Evolutionary conservation across 2,329 filamentous ascomycete genomes (phyloP), one percentile per base, ranked within the genome.

Genomic region (Pseudogymnoascus sp.): DNA sequence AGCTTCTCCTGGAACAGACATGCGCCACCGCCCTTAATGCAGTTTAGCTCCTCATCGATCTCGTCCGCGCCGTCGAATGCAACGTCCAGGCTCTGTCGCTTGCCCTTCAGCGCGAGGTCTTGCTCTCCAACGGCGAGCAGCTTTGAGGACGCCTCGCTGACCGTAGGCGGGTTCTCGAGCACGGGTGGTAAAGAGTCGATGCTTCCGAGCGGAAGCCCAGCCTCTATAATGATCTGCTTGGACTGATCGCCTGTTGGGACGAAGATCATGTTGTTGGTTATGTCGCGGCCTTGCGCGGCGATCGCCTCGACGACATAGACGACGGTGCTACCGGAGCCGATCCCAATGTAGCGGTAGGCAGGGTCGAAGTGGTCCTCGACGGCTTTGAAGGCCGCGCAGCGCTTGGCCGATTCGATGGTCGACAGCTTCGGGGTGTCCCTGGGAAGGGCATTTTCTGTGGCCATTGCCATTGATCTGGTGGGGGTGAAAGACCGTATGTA

Each of bases 1-100:
- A 99, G 81, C 80, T 99, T 99, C 78, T 99, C 94, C 76, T 97
- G 94, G 79, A 96, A 96, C 62, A 97, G 78, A 76, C 94, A 99
- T n/a, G 92, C 94, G 63, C 94, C 94, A 59, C 94, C 94, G 61
- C 94, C 94, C 79, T 97, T 97, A 79, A 99, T 97, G 72, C 93
- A 91, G 76, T 97, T 99, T 64, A 99, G 78, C 60, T 95, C 90
- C 55, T 91, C 87, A 73, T 99, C 94, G 33, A 99, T 92, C 79
- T 99, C 94, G 74, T 99, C 94, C 3, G 94, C 94, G 61, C 94
- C 94, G 72, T 99, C 94, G 73, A 99, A 99, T 59, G 90, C 90
- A 15, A 97, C 89, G 71, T 97, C 93, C 29, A 99, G 82, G 72
- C 86, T 76, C 63, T 76, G 71, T 51, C 77, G 67, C 63, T 72